These are phyloP conservation scores for Euphorbia pulcherrima DNA, from an alignment of 345 rosid species.

Conservation along the genomic window DNA sequence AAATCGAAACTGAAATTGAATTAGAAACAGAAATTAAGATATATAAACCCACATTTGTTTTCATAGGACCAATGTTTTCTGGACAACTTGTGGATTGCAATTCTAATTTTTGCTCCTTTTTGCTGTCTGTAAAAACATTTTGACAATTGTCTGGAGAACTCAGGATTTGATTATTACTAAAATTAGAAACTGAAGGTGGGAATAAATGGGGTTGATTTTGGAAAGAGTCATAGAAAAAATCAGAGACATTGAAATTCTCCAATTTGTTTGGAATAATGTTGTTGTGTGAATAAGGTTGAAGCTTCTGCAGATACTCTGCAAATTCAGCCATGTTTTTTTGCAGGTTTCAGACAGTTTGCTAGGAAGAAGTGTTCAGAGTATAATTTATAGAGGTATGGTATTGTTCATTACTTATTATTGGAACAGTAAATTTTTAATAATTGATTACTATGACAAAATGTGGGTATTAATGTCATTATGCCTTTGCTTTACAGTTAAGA, in stretches of 20 bases:
- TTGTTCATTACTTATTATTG: background rate
- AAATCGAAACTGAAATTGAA: background rate
- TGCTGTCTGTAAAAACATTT: constrained; percentile 15
- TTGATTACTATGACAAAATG: background rate
- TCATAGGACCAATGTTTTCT: constrained; percentile 22
- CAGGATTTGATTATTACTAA: constrained; percentile 15
- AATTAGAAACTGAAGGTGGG: constrained; percentile 7
- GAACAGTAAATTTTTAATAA: no score
- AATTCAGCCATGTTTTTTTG: constrained; percentile 27
- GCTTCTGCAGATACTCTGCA: constrained; percentile 31
- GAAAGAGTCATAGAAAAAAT: constrained; percentile 25
- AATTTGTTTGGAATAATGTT: constrained; percentile 23
- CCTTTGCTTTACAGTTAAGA: constrained; percentile 21
- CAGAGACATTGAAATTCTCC: constrained; percentile 25
- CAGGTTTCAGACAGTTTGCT: background rate
- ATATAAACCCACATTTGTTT: constrained; percentile 21
- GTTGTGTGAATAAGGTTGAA: constrained; percentile 25
- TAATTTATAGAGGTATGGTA: constrained; percentile 13
- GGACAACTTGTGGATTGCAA: constrained; percentile 26
- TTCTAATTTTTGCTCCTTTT: constrained; percentile 23
- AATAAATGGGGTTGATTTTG: constrained; percentile 20
- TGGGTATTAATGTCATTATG: constrained; percentile 16
- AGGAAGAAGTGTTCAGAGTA: background rate
- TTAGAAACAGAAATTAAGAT: background rate
- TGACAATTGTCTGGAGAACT: constrained; percentile 10